phyloP scores from a whole-genome alignment of 2,329 filamentous ascomycete genomes.

The Botrytis elliptica region DNA sequence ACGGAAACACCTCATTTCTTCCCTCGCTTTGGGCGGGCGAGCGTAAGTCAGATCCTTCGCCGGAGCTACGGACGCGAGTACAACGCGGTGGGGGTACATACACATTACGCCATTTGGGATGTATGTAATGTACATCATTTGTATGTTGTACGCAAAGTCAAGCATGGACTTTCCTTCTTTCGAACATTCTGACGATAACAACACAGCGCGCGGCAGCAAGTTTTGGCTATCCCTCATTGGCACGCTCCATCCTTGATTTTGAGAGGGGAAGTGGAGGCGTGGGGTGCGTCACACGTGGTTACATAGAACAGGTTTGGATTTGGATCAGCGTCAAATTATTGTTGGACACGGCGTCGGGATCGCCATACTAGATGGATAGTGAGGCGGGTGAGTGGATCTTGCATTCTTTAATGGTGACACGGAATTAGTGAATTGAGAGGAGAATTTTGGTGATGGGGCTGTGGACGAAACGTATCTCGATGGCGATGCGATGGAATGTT shows the following conservation, averaged over 20 bases:
- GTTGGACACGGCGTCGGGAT: conserved; percentile 2
- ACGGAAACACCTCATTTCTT: not conserved
- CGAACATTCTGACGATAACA: not conserved
- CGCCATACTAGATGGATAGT: not conserved
- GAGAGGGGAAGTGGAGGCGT: not conserved
- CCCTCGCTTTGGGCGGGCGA: not conserved
- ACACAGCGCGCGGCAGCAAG: not conserved
- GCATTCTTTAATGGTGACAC: not conserved
- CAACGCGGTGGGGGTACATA: not conserved
- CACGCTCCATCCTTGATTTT: not conserved
- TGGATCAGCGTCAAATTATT: no score
- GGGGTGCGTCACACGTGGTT: not conserved
- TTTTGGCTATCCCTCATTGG: not conserved
- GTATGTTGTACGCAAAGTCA: not conserved
- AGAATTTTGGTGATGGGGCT: not conserved
- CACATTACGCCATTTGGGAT: not conserved
- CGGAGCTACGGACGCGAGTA: not conserved
- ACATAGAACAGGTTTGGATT: not conserved
- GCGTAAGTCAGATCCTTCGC: not conserved
- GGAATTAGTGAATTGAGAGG: not conserved
- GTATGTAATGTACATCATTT: not conserved
- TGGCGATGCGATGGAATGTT: not conserved
- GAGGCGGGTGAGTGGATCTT: not conserved
- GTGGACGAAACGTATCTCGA: not conserved
- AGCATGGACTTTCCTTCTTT: not conserved